Conservation (phyloP, 169 alveolate species). For the Eimeria falciformis region DNA sequence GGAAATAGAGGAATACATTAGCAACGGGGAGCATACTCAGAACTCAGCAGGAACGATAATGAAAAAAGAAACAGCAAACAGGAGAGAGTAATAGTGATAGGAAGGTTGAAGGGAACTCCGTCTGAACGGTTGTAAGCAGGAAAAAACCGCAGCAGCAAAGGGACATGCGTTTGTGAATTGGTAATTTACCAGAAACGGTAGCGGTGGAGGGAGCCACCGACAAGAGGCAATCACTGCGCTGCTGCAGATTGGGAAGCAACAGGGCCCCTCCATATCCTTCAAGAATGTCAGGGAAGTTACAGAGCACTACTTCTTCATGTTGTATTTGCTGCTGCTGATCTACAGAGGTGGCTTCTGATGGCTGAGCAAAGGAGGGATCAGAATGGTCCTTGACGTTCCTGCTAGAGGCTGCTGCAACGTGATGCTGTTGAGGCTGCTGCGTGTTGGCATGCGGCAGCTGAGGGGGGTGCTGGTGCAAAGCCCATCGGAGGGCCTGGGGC, state of each 20-base stretch:
- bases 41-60: too few relatives aligned
- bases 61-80: too few relatives aligned
- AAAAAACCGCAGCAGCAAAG: not conserved
- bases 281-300: conserved; percentile 53
- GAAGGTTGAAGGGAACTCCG: too few relatives aligned
- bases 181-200: conserved; percentile 22
- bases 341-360: not conserved
- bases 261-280: conserved; percentile 74
- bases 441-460: not conserved
- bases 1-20: too few relatives aligned
- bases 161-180: not conserved
- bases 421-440: conserved; percentile 35
- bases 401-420: not conserved
- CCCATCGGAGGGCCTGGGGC: conserved; percentile 5
- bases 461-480: not conserved
- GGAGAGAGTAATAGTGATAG: too few relatives aligned
- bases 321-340: not conserved
- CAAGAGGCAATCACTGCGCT: conserved; percentile 65
- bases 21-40: too few relatives aligned
- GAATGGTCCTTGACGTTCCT: not conserved
- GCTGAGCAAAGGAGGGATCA: not conserved
- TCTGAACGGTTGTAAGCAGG: not conserved
- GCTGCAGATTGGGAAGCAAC: conserved; percentile 60
- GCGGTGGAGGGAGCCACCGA: conserved; percentile 56
- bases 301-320: conserved; percentile 31